Conservation (phyloP, 805 yeast species). For the Lipomyces yamanashiensis region DNA sequence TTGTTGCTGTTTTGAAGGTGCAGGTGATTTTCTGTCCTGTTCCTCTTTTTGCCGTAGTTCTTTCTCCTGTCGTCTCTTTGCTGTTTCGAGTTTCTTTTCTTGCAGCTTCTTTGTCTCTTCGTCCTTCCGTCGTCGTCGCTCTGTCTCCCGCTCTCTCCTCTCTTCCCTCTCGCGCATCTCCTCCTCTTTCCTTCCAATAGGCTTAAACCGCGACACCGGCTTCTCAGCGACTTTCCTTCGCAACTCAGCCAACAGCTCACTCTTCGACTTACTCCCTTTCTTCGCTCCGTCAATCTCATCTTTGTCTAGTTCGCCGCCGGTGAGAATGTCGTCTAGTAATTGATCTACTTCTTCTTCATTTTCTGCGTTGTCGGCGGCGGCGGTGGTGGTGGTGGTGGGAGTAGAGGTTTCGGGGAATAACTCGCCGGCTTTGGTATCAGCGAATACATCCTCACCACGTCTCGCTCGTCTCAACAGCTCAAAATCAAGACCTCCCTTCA, state of each 20-base stretch:
- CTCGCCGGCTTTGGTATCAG: slow-evolving; percentile 1
- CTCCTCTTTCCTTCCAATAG: slow-evolving; percentile 15
- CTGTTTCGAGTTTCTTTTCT: not conserved
- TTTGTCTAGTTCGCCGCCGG: slow-evolving; percentile 10
- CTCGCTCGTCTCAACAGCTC: slow-evolving; percentile 20
- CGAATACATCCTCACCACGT: slow-evolving; percentile 23
- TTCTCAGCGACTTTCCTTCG: slow-evolving; percentile 16
- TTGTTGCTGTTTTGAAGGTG: not conserved
- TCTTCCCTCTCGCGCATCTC: slow-evolving; percentile 1
- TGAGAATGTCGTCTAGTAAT: slow-evolving; percentile 21
- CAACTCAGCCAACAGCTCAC: slow-evolving; percentile 20
- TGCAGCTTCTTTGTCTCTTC: not conserved
- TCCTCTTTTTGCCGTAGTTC: not conserved
- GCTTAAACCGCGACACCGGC: slow-evolving; percentile 19
- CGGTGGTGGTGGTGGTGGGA: not conserved
- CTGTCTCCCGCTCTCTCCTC: not conserved
- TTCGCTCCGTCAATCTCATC: slow-evolving; percentile 14
- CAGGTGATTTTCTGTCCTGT: not conserved
- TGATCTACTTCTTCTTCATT: slow-evolving; percentile 20
- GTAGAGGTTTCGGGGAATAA: not conserved
- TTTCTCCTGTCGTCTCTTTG: not conserved
- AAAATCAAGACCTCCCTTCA: slow-evolving; percentile 25
- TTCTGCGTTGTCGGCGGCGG: not conserved
- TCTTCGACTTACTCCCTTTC: slow-evolving; percentile 19
- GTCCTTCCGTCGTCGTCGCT: not conserved